Conservation (phyloP, 305 asterid species). For the Fraxinus sp. region DNA sequence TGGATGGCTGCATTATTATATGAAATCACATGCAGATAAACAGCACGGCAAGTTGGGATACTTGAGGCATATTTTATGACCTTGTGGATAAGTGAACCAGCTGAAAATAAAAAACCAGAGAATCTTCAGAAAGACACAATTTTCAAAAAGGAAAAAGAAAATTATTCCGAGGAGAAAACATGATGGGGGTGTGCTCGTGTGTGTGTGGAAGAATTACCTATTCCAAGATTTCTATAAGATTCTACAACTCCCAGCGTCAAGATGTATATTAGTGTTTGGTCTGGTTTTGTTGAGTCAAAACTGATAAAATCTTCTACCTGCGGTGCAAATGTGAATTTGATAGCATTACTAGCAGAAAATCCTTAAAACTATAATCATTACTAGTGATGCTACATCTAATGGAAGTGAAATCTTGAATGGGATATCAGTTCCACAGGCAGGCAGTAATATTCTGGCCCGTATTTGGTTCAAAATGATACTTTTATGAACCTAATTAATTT, state of each 20-base stretch:
- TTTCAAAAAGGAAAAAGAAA: conserved; percentile 6
- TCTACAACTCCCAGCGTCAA: conserved; percentile 88
- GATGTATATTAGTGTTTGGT: conserved; percentile 73
- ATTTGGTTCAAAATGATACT: background rate
- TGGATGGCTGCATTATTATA: conserved; percentile 86
- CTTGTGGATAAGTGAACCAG: conserved; percentile 71
- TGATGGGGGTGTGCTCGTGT: background rate
- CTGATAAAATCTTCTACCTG: conserved; percentile 83
- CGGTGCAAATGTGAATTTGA: conserved; percentile 14
- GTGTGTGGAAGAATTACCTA: conserved; percentile 48
- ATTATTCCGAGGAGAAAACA: background rate
- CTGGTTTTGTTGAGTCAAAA: conserved; percentile 59
- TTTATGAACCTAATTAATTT: background rate
- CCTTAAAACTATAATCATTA: background rate
- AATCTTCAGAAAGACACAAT: conserved; percentile 21
- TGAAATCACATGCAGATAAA: conserved; percentile 90
- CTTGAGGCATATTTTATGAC: conserved; percentile 71
- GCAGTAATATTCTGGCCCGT: background rate
- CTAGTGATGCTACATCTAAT: background rate
- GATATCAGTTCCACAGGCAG: background rate
- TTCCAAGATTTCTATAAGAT: conserved; percentile 76
- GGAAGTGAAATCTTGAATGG: conserved; percentile 11
- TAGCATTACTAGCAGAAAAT: background rate
- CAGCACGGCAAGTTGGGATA: conserved; percentile 71
- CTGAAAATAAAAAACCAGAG: conserved; percentile 50